Base-by-base conservation (phyloP, 129 eudicot genomes). In the Flaveria linearis region DNA sequence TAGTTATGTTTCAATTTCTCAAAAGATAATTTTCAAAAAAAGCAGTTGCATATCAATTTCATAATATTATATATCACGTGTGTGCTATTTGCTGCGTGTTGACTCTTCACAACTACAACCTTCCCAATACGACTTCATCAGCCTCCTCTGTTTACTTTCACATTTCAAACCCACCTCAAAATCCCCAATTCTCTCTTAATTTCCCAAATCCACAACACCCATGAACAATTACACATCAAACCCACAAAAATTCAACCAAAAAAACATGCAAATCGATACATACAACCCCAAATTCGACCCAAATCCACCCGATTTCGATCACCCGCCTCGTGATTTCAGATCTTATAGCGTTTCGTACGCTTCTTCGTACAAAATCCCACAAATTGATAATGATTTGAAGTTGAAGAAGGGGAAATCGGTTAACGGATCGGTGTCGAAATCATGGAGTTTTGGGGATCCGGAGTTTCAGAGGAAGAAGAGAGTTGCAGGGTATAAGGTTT, bases 381-480 rank as follows among this genome's bases (percentile, higher is more conserved):
- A 78, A 49, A 36, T 5, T 67, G 79, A 46, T 0, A 71, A 47
- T 15, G 88, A 74, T 67, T 74, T 74, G 47, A 74, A 90, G 82
- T 53, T 86, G 57, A 88, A 91, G 85, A 91, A 78, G 52, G 89
- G 85, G 67, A 87, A 84, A 42, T 80, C 84, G 4, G 68, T 74
- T 3, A 80, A 80, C 3, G 84, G 75, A 62, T 83, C 91, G 39
- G 6, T 42, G 61, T 80, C 89, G 1, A 87, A 82, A 58, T 41
- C 82, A 5, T 90, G 94, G 96, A 83, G 79, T 28, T 78, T 93
- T 8, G 84, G 75, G 62, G 98, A 93, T 76, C 88, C 97, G 2
- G 98, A 93, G 86, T 86, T 93, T 18, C 91, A 93, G 85, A 85
- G 98, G 87, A 93, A 90, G 88, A 93, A 78, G 71, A 90, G 98